These are phyloP conservation scores for Wickerhamiella siamensis DNA, from an alignment of 805 yeast species.

Conservation along the genomic window DNA sequence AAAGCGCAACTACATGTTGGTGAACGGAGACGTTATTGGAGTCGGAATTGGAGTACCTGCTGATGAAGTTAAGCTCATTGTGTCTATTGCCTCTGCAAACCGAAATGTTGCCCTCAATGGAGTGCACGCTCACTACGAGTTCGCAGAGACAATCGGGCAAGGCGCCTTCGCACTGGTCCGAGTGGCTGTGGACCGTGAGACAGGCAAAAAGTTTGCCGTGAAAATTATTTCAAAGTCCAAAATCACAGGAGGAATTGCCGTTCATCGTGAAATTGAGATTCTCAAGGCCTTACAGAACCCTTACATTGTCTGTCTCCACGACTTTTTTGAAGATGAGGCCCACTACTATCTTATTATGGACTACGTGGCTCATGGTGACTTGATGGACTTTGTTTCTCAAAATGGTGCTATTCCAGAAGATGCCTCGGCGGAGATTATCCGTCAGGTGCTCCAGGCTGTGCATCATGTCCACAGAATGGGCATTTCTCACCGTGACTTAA, in stretches of 20 bases:
- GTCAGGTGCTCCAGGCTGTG: constrained; percentile 73
- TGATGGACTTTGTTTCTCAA: constrained; percentile 93
- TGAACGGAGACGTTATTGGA: constrained; percentile 86
- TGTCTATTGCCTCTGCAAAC: constrained; percentile 19
- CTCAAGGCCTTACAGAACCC: constrained; percentile 68
- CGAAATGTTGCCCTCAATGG: constrained; percentile 25
- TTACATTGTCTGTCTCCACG: constrained; percentile 67
- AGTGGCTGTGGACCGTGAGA: constrained; percentile 70
- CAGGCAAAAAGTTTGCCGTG: constrained; percentile 81
- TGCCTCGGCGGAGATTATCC: constrained; percentile 73
- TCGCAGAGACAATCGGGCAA: constrained; percentile 81
- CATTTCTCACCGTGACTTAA: constrained; percentile 89
- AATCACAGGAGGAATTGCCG: constrained; percentile 63
- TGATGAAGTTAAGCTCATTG: constrained; percentile 43
- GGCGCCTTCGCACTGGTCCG: constrained; percentile 98
- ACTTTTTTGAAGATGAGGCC: constrained; percentile 71
- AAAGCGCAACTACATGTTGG: constrained; percentile 63
- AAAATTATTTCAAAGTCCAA: constrained; percentile 77
- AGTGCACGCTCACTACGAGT: constrained; percentile 54
- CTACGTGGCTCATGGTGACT: constrained; percentile 88
- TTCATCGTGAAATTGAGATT: constrained; percentile 55
- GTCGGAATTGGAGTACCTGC: constrained; percentile 74
- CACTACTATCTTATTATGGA: constrained; percentile 88
- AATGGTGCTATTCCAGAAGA: constrained; percentile 80
- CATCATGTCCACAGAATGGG: constrained; percentile 79